Base-by-base conservation (phyloP, 2,329 filamentous ascomycete species). In the Penicillium sp. region DNA sequence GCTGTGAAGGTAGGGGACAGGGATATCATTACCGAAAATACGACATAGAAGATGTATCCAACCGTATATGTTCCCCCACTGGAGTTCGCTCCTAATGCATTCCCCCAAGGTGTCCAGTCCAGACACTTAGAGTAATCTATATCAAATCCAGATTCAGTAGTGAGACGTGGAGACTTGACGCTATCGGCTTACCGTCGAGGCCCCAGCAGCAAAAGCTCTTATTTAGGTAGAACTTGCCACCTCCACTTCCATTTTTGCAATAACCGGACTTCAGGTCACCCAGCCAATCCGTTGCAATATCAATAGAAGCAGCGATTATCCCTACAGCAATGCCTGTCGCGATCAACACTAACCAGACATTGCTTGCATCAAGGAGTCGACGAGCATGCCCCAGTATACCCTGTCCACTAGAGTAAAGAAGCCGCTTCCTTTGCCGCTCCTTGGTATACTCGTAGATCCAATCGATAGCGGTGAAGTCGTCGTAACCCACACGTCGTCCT, bases 381-480 rank as follows among this genome's bases (percentile, higher is more conserved):
- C 80, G 83, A 47, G 85, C 61, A 60, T 88, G 82, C 12, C 89
- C 88, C 19, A 90, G 53, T 5, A 95, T 58, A 0, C 89, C 87
- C 19, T 80, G 77, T 7, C 82, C 79, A 60, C 79, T 81, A 0
- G 85, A 80, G 48, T 82, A 80, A 19, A 98, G 75, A 28, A 85
- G 79, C n/a, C 88, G 81, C 61, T 94, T 73, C 22, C 93, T 82
- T 68, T 95, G 88, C 19, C 93, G 82, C 72, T 98, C 93, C 69
- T 96, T 96, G 45, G 87, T 93, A 65, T 97, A 95, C 69, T 98
- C 93, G 62, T 95, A 97, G 65, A 97, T 97, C 93, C 93, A 98
- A 73, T 98, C 93, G 67, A 98, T 98, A 51, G 93, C 91, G 15
- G 91, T 96, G 67, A 96, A 76, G 71, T 98, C 87, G 64, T 96